Base-by-base conservation (phyloP, 768 basidiomycete species). In the Lentinus tigrinus region DNA sequence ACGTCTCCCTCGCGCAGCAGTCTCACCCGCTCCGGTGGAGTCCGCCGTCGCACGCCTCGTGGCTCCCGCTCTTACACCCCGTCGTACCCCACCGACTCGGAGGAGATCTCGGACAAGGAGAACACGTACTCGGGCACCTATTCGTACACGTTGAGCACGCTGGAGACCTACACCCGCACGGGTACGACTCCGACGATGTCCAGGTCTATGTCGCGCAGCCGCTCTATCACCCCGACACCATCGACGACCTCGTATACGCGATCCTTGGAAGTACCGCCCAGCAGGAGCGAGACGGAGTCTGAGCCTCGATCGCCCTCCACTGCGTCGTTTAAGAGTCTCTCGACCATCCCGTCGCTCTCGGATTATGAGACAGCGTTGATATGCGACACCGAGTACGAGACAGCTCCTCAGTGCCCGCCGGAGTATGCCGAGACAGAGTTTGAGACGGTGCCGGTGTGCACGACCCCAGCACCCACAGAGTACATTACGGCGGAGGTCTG, bases 101-200 rank as follows among this genome's bases (percentile, higher is more conserved):
- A 80, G n/a, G 74, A 73, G 11, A 70, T 68, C 5, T 82, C 81
- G 0, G 85, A 89, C 59, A 86, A 84, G 67, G 87, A 86, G 69
- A 85, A 87, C 56, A 47, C 60, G 65, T n/a, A 53, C 46, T 50
- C 66, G 37, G 60, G 69, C 63, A 69, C 68, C 13, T 67, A 63
- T 52, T 47, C 55, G 6, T 62, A 58, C 14, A 50, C 44, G 28
- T 52, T 71, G 56, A 68, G 70, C 63, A 71, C 68, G 14, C 58
- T 71, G 27, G 67, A 69, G 37, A 71, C 61, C 54, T 63, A 71
- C 31, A 57, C 65, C 7, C 60, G 63, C 53, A 65, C 58, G 3
- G 38, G 56, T 7, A 52, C 55, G 4, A 50, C 60, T 1, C 56
- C 50, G 16, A 59, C 58, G 54, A 62, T 57, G 21, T 55, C 53